Base-by-base conservation (phyloP, 805 yeast species). In the Candida nitratophila region DNA sequence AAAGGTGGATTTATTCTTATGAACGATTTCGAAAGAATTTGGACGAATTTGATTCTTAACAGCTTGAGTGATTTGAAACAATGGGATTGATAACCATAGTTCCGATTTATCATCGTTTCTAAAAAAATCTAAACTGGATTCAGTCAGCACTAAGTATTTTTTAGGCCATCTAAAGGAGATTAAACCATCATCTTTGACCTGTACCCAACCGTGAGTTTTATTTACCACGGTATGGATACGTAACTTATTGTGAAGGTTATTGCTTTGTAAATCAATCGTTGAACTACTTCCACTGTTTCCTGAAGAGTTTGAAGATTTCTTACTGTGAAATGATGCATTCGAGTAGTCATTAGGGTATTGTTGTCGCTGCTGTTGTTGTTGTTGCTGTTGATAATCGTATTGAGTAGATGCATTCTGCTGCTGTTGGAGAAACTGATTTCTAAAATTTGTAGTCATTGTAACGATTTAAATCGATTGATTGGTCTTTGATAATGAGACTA, bases 151-250 rank as follows among this genome's bases (percentile, higher is more conserved):
- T 67, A 91, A 69, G 62, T 71, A 91, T 54, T 93, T 77, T 58
- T 89, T 89, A 46, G 90, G 89, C 99, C 99, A 91, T 52, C 95
- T 71, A 60, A 90, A 89, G 6, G 89, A 78, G 50, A 87, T 77
- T 49, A 91, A 68, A 14, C 97, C 96, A 54, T 91, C 97, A 54
- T 91, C 98, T 61, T 87, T 90, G 47, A 88, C 81, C 44, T 86
- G 85, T 20, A 88, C 90, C 95, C 96, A 90, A 0, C 97, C 96
- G 46, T 78, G 73, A 46, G 76, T 50, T 41, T 70, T 61, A 46
- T 65, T 64, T 31, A 60, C 54, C 3, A 60, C 55, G 34, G 64
- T 51, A 39, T 65, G 68, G 30, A 64, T 26, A 38, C 49, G 24
- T 42, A 43, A 20, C 6, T 27, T 35, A 17, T 24, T 44, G 43